Evolutionary conservation across 805 yeast genomes (phyloP).

Genomic region (Wickerhamia fluorescens): DNA sequence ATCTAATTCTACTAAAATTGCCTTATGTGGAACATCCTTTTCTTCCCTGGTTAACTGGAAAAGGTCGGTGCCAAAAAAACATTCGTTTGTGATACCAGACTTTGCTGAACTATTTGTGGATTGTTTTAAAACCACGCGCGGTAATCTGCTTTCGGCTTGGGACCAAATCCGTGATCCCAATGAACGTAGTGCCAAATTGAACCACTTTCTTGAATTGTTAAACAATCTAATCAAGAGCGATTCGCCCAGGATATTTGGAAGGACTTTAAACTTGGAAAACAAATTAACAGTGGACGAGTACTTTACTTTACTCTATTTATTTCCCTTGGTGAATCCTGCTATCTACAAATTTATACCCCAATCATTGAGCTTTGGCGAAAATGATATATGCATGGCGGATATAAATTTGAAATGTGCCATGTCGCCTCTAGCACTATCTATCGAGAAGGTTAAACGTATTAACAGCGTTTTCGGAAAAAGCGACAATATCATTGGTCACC

Average conservation of each 20-base stretch:
- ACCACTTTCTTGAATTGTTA: slow-evolving; percentile 8
- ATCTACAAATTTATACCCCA: slow-evolving; percentile 20
- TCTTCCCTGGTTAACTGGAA: slow-evolving; percentile 6
- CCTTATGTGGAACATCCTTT: slow-evolving; percentile 24
- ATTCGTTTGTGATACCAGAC: slow-evolving; percentile 4
- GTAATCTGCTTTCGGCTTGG: slow-evolving; percentile 1
- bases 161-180: slow-evolving; percentile 1
- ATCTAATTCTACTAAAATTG: slow-evolving; percentile 26
- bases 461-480: not conserved
- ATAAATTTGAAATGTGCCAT: no score
- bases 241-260: slow-evolving; percentile 17
- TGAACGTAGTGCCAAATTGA: slow-evolving; percentile 7
- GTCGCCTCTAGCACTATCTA: no score
- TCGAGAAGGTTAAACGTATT: not conserved
- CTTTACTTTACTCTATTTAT: slow-evolving; percentile 22
- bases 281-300: slow-evolving; percentile 20
- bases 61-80: slow-evolving; percentile 2
- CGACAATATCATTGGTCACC: not conserved
- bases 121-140: slow-evolving; percentile 3
- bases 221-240: slow-evolving; percentile 7
- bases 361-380: slow-evolving; percentile 21
- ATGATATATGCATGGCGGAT: slow-evolving; percentile 1
- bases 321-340: slow-evolving; percentile 20
- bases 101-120: slow-evolving; percentile 3
- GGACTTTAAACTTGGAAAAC: slow-evolving; percentile 11